These are phyloP conservation scores for Nymphaea colorata DNA, from an alignment of 164 flowering plant genomes.

Conservation along the genomic window DNA sequence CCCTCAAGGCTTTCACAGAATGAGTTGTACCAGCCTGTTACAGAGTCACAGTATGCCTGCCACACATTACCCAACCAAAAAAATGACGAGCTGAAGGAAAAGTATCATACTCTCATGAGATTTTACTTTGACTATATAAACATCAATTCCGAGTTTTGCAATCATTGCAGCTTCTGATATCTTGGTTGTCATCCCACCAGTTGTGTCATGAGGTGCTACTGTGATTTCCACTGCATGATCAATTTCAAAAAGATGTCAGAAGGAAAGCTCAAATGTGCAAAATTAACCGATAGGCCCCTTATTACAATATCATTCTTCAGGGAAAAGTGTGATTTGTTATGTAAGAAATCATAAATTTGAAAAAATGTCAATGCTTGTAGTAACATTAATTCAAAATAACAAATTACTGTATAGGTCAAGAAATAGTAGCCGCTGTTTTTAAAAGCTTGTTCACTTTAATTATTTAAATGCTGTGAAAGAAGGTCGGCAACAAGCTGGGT, in stretches of 20 bases:
- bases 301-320: neutral
- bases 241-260: neutral
- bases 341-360: too few relatives aligned
- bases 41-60: conserved; percentile 3
- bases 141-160: conserved; percentile 84
- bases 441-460: too few relatives aligned
- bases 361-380: too few relatives aligned
- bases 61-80: neutral
- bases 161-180: conserved; percentile 90
- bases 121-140: conserved; percentile 78
- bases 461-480: too few relatives aligned
- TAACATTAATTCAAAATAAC: neutral
- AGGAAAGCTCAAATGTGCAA: neutral
- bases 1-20: conserved; percentile 57
- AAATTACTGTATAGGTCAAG: neutral
- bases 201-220: conserved; percentile 86
- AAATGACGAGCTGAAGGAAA: neutral
- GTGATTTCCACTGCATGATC: conserved; percentile 51
- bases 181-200: conserved; percentile 95
- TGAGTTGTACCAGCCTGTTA: conserved; percentile 73
- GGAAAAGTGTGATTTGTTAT: neutral
- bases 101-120: neutral
- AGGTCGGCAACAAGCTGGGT: too few relatives aligned
- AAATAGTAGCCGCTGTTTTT: neutral
- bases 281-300: neutral